Evolutionary conservation across 2,329 filamentous ascomycete species (phyloP), one percentile per base, ranked within the genome.

Genomic region (Grosmannia huntii): DNA sequence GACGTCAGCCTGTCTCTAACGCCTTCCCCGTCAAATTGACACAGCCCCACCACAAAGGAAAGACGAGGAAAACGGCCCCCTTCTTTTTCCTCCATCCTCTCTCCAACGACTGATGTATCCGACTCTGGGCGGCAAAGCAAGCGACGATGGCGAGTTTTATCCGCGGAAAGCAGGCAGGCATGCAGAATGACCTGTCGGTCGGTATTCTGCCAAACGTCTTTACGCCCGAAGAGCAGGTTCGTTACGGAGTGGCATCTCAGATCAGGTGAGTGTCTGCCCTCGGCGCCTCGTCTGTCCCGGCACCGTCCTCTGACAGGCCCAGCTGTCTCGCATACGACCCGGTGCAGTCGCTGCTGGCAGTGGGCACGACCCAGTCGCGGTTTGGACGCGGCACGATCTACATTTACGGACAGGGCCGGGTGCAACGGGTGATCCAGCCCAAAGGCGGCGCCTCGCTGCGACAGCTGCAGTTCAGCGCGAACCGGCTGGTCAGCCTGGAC

Each of bases 241-340:
- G 89, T 62, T 92, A 87, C 70, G 90, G 91, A 61, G 85, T 96
- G 71, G 89, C 87, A 69, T 90, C 86, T 23, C 83, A 85, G 68
- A 81, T 86, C 67, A 81, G 81, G 82, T 85, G 68, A 55, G 71
- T 36, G 27, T 50, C 5, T 54, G 31, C 19, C 14, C 5, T 48
- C 12, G 9, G 41, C 21, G 3, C 23, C 4, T 44, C 14, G 0
- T n/a, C 21, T 6, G 19, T 41, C 14, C 81, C 81, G 65, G 77
- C 11, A 6, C 16, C 36, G 12, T 38, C 12, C 14, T 38, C 50
- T 27, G 38, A 23, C 19, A 12, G 19, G 6, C 5, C 80, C 66
- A 90, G 89, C 66, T 87, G 87, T 63, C 75, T 97, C 63, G 87
- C 90, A 61, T 97, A 95, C 74, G 91, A 97, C 64, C 91, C 94